These are phyloP conservation scores for Geosiphon pyriformis DNA, from an alignment of 192 early-diverging fungal species.

Conservation along the genomic window DNA sequence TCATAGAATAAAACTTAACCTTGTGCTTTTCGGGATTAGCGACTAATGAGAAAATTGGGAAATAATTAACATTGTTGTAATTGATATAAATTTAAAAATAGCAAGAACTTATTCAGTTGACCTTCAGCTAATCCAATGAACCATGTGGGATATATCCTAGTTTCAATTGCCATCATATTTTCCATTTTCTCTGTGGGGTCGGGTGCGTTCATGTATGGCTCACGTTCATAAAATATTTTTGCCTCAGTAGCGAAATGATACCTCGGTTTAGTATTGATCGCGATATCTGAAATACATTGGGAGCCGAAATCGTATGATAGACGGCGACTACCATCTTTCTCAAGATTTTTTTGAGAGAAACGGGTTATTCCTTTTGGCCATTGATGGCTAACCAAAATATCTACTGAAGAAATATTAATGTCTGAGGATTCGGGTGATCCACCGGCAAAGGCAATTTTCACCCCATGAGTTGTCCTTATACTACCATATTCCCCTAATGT, in stretches of 20 bases:
- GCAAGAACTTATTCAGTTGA: not conserved
- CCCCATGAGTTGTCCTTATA: constrained; percentile 51
- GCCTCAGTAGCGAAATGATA: constrained; percentile 82
- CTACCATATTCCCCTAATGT: constrained; percentile 31
- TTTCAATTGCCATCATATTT: constrained; percentile 9
- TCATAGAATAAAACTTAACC: constrained; percentile 5
- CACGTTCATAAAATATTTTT: constrained; percentile 74
- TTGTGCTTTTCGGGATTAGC: not conserved
- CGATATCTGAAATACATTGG: constrained; percentile 41
- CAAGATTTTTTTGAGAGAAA: not conserved
- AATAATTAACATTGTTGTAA: too few species aligned
- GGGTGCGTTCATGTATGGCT: constrained; percentile 66
- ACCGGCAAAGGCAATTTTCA: constrained; percentile 58
- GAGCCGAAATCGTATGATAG: constrained; percentile 8
- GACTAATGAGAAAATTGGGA: not conserved
- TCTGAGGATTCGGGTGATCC: constrained; percentile 36
- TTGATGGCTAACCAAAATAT: constrained; percentile 80
- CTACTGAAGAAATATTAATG: constrained; percentile 40
- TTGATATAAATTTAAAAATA: not conserved
- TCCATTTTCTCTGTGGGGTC: constrained; percentile 23
- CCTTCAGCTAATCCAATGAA: constrained; percentile 79
- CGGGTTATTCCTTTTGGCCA: constrained; percentile 51
- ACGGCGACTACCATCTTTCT: constrained; percentile 4
- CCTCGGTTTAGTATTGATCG: constrained; percentile 59
- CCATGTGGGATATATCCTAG: constrained; percentile 57